Conservation (phyloP, 805 yeast species). For the Wickerhamiella domercqiae region DNA sequence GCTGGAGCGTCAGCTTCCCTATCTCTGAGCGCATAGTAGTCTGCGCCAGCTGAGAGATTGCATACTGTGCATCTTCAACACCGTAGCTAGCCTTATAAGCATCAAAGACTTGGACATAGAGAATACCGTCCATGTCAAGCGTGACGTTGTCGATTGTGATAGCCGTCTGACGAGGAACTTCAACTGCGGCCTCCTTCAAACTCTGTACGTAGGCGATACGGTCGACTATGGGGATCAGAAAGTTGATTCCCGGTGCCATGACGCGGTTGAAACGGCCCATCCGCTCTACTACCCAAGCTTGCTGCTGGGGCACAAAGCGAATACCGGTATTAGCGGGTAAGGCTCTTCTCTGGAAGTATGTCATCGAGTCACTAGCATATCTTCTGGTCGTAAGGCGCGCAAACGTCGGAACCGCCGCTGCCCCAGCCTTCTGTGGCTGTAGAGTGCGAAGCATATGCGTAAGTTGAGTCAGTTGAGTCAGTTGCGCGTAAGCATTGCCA, state of each 20-base stretch:
- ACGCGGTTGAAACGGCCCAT: slow-evolving; percentile 70
- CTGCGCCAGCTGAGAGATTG: slow-evolving; percentile 72
- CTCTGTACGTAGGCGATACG: slow-evolving; percentile 69
- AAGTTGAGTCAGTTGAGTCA: too few relatives aligned
- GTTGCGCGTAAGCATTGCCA: too few relatives aligned
- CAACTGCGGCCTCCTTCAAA: slow-evolving; percentile 70
- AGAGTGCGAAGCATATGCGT: too few relatives aligned
- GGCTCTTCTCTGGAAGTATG: slow-evolving; percentile 44
- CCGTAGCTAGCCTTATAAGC: slow-evolving; percentile 80
- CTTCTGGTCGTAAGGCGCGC: too few relatives aligned
- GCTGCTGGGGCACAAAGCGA: slow-evolving; percentile 76
- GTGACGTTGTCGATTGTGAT: slow-evolving; percentile 79
- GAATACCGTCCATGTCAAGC: slow-evolving; percentile 69
- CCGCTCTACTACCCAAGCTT: slow-evolving; percentile 81
- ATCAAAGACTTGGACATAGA: slow-evolving; percentile 62
- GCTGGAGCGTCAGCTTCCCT: slow-evolving; percentile 67
- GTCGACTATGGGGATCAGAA: slow-evolving; percentile 58
- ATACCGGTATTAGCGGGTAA: slow-evolving; percentile 63
- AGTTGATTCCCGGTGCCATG: slow-evolving; percentile 62
- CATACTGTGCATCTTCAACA: slow-evolving; percentile 76
- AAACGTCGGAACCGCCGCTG: too few relatives aligned
- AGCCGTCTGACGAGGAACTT: slow-evolving; percentile 70
- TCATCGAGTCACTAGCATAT: slow-evolving; percentile 20
- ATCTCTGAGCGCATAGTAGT: slow-evolving; percentile 85
- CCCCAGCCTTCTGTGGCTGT: too few relatives aligned